Base-by-base conservation (phyloP, 805 yeast genomes). In the Candida wancherniae region DNA sequence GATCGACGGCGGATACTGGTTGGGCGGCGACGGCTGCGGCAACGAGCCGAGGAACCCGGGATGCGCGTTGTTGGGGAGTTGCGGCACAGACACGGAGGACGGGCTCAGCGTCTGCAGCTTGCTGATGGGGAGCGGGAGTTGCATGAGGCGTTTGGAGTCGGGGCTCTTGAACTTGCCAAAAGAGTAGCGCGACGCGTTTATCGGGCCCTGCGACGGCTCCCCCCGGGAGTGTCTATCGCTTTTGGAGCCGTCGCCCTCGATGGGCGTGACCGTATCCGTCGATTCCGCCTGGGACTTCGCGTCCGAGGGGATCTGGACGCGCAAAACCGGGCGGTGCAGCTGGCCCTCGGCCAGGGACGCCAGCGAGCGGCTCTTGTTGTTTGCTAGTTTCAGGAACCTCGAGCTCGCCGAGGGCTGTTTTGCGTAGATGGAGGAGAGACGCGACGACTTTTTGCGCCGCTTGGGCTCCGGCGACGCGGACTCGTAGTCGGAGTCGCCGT, bases 261-360 rank as follows among this genome's bases (percentile, higher is more conserved):
- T 28, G 1, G 75, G 74, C 4, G 77, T 65, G 15, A 71, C 47
- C 0, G 76, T 67, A 15, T 62, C 45, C 30, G 71, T 65, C 46
- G 71, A 53, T 50, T 66, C 64, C 6, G 29, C 19, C 21, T 32
- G 33, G 1, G 54, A 47, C 33, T 61, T 60, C 31, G 59, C 40
- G 47, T 67, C 75, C 4, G 59, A 61, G 1, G 86, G 86, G n/a
- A 80, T 80, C 43, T 76, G 77, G 8, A 80, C 79, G 34, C 84
- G 55, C 26, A 80, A 55, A 1, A 78, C 67, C 1, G 86, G 86
- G 37, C 86, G 55, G 28, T 41, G 49, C 39, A 44, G 45, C 37
- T 46, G 48, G 22, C 17, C 15, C 11, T 44, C 46, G 10, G 38
- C 34, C 15, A 26, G 37, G 14, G 28, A 29, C 11, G 17, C 22